Base-by-base conservation (phyloP, 495 filamentous ascomycete species). In the Trichoderma virens region DNA sequence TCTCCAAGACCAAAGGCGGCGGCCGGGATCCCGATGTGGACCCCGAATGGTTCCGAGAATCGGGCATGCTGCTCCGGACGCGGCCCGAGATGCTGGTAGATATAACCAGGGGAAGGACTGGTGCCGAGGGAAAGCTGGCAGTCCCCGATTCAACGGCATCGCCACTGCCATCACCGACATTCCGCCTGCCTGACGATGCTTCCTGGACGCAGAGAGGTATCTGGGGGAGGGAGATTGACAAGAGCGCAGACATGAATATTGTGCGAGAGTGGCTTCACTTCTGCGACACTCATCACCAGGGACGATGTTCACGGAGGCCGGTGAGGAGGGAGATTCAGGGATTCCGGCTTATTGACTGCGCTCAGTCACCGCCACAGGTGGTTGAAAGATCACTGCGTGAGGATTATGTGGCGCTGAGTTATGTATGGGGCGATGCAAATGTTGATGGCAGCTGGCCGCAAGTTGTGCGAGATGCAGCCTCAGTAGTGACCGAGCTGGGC, bases 401-500 rank as follows among this genome's bases (percentile, higher is more conserved):
- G 5, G 25, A 41, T 14, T 70, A 66, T 28, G 64, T 68, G 3
- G 66, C 68, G 14, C 64, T 70, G 30, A 68, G 66, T 45, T 68
- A 70, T 31, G 68, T 68, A n/a, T 68, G 68, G 64, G 68, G 68
- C 32, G n/a, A 38, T 20, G n/a, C 30, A 2, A 5, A 14, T 0
- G 34, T 20, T 3, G 23, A 41, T 3, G 6, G 18, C 11, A 32
- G 2, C 0, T 25, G 32, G 3, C 65, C 70, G 2, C 2, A 0
- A 9, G 69, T 69, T 13, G 66, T 76, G 45, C 28, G 70, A 31
- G 73, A 73, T 60, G 67, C 70, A 8, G 65, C 73, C n/a, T 34
- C 27, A 3, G 68, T 72, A 2, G 68, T 67, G 4, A 63, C 62
- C n/a, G 13, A 56, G 1, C 47, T 74, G 2, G 65, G 67, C 4